Evolutionary conservation across 495 filamentous ascomycete genomes (phyloP).

Genomic region (Aspergillus hancockii): DNA sequence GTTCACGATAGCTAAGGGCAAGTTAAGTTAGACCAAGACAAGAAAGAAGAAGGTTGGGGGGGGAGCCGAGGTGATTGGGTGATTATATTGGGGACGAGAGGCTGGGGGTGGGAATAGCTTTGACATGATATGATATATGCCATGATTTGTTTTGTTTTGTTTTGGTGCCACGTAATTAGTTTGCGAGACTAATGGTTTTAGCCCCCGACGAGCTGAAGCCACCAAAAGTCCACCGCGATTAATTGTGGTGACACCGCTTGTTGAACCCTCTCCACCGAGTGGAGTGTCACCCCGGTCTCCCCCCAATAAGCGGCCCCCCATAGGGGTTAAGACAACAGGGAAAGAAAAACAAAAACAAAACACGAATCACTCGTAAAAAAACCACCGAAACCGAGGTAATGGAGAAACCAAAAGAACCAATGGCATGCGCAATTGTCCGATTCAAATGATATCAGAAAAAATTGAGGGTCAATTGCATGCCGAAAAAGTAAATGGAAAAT

Average conservation of each 20-base stretch:
- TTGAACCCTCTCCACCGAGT: slow-evolving; percentile 25
- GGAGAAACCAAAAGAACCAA: not conserved
- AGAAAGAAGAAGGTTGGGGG: slow-evolving; percentile 23
- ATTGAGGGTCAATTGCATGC: not conserved
- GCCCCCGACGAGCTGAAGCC: slow-evolving; percentile 25
- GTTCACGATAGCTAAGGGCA: slow-evolving; percentile 55
- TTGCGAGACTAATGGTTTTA: slow-evolving; percentile 34
- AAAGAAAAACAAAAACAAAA: slow-evolving; percentile 18
- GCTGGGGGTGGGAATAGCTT: slow-evolving; percentile 9
- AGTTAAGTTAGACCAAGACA: slow-evolving; percentile 32
- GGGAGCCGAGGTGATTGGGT: slow-evolving; percentile 25
- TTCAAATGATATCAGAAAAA: slow-evolving; percentile 2
- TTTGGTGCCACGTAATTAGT: slow-evolving; percentile 44
- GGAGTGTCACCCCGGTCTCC: not conserved
- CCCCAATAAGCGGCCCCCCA: slow-evolving; percentile 6
- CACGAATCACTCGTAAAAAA: slow-evolving; percentile 12
- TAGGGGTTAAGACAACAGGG: slow-evolving; percentile 16
- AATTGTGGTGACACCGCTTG: slow-evolving; percentile 28
- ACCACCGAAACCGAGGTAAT: not conserved
- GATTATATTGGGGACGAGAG: slow-evolving; percentile 20
- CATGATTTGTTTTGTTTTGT: slow-evolving; percentile 20
- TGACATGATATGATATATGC: slow-evolving; percentile 1
- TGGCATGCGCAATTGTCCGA: too few species aligned
- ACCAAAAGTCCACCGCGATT: slow-evolving; percentile 6
- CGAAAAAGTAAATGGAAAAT: not conserved